Evolutionary conservation across 345 rosid species (phyloP).

Genomic region (Microthlaspi erraticum): DNA sequence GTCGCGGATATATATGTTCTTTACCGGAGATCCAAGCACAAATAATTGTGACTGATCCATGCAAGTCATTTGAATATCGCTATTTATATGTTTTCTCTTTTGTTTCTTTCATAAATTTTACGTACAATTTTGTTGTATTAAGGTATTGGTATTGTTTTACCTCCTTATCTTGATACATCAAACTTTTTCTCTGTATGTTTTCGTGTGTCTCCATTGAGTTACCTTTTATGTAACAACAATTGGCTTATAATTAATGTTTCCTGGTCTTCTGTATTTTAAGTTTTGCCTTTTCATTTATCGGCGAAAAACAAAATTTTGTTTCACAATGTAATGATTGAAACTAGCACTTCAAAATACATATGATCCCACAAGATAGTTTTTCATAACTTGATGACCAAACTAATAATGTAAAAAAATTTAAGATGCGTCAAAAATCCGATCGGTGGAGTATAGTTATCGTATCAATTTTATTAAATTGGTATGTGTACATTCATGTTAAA

Average conservation of each 20-base stretch:
- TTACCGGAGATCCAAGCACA: constrained; percentile 26
- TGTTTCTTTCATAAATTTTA: neutral
- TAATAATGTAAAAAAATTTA: no score
- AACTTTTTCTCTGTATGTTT: constrained; percentile 14
- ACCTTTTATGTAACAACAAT: constrained; percentile 38
- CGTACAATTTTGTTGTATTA: constrained; percentile 39
- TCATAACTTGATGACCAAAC: neutral
- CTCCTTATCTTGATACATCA: constrained; percentile 22
- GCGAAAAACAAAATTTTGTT: neutral
- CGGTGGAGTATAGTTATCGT: no score
- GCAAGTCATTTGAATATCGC: constrained; percentile 25
- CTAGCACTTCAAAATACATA: constrained; percentile 4
- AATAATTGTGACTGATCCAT: constrained; percentile 30
- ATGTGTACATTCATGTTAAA: no score
- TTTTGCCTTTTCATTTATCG: constrained; percentile 15
- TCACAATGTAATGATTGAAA: neutral
- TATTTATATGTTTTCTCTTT: constrained; percentile 12
- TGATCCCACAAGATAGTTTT: neutral
- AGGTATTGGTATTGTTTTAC: constrained; percentile 36
- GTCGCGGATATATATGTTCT: neutral
- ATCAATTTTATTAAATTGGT: no score
- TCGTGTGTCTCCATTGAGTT: constrained; percentile 37
- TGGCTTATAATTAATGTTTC: constrained; percentile 26
- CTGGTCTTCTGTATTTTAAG: constrained; percentile 9
- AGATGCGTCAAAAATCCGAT: no score